Evolutionary conservation across 139 green algal genomes (phyloP).

Genomic region (Mychonastes homosphaera): DNA sequence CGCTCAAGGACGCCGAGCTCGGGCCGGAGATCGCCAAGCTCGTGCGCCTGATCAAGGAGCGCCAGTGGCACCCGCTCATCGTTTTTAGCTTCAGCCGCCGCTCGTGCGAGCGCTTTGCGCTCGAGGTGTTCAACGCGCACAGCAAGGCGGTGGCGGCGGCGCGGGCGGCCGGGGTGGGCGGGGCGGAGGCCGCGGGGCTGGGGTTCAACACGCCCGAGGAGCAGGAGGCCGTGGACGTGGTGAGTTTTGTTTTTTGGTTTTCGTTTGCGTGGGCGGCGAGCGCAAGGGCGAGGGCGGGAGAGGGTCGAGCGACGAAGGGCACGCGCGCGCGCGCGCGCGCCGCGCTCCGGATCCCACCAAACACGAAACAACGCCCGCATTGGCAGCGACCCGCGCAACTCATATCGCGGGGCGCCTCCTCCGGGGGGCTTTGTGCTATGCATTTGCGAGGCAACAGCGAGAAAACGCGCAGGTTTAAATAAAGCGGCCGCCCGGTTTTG

Average conservation of each 20-base stretch:
- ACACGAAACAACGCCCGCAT: too few species aligned
- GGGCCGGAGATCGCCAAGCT: conserved; percentile 36
- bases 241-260: conserved; percentile 9
- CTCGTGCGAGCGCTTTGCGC: conserved; percentile 30
- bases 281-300: too few species aligned
- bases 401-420: too few species aligned
- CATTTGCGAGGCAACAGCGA: too few species aligned
- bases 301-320: too few species aligned
- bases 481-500: too few species aligned
- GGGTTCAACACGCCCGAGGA: conserved; percentile 56
- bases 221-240: conserved; percentile 41
- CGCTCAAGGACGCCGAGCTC: conserved; percentile 23
- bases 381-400: too few species aligned
- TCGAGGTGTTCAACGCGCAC: conserved; percentile 43
- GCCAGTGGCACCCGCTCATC: conserved; percentile 74
- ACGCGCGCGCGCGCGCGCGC: too few species aligned
- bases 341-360: too few species aligned
- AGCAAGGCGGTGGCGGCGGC: conserved; percentile 25
- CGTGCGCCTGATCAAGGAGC: conserved; percentile 42
- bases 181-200: conserved; percentile 14
- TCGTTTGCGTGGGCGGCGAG: too few species aligned
- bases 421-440: too few species aligned
- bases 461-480: too few species aligned
- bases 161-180: background rate
- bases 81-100: conserved; percentile 83